Evolutionary conservation across 805 yeast species (phyloP).

Genomic region (Myxozyma mucilagina): DNA sequence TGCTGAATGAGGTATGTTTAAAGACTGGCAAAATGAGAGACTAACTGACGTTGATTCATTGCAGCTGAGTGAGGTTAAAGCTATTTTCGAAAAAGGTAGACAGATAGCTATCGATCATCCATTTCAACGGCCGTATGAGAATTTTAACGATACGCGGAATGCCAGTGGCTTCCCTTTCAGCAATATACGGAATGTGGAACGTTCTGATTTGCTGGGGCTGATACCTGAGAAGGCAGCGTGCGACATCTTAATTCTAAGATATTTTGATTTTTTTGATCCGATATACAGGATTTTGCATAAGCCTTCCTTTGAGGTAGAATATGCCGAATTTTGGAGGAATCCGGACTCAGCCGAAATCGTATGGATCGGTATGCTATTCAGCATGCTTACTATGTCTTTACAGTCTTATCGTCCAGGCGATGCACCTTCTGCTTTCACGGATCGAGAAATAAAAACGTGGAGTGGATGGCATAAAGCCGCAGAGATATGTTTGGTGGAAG

Average conservation of each 20-base stretch:
- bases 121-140: background rate
- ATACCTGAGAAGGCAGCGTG: constrained; percentile 35
- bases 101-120: constrained; percentile 7
- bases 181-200: constrained; percentile 12
- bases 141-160: background rate
- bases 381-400: constrained; percentile 36
- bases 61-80: constrained; percentile 32
- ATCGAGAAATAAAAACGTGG: constrained; percentile 33
- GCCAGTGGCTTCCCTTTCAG: constrained; percentile 23
- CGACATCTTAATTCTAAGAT: constrained; percentile 36
- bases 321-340: constrained; percentile 37
- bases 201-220: constrained; percentile 33
- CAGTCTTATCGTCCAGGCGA: constrained; percentile 34
- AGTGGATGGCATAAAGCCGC: constrained; percentile 36
- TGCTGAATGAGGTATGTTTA: constrained; percentile 37
- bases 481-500: constrained; percentile 38
- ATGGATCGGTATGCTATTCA: constrained; percentile 38
- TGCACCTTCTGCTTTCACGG: constrained; percentile 32
- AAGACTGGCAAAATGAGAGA: constrained; percentile 4
- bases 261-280: constrained; percentile 37
- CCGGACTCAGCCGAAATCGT: constrained; percentile 36
- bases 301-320: constrained; percentile 36
- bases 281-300: constrained; percentile 36
- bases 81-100: constrained; percentile 19
- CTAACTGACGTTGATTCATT: constrained; percentile 1